Evolutionary conservation across 2,329 filamentous ascomycete genomes (phyloP).

Genomic region (Grosmannia serpens): DNA sequence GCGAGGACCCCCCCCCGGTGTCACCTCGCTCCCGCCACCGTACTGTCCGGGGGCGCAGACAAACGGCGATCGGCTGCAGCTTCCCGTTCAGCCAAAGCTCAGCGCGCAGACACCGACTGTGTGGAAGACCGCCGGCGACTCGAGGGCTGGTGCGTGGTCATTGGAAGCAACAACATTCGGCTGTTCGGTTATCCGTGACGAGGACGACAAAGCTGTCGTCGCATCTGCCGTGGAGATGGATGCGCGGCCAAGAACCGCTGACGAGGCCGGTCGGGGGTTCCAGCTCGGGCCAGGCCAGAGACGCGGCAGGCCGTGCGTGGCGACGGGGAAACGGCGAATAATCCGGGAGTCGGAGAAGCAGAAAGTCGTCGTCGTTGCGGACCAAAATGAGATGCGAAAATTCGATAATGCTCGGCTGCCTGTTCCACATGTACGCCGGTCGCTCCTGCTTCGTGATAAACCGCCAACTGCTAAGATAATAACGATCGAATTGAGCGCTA

Average conservation of each 20-base stretch:
- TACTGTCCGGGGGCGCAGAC: background rate
- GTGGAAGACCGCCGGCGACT: conserved; percentile 2
- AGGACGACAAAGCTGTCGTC: background rate
- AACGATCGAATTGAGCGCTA: background rate
- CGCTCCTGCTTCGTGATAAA: background rate
- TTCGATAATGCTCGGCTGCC: background rate
- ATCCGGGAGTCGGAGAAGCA: background rate
- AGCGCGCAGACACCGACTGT: background rate
- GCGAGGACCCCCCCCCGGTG: background rate
- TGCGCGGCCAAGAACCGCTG: background rate
- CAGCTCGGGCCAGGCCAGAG: background rate
- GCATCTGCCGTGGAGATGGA: background rate
- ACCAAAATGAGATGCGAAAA: background rate
- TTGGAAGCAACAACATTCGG: background rate
- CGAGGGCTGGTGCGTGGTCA: background rate
- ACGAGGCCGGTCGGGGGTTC: background rate
- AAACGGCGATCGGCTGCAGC: too few species aligned
- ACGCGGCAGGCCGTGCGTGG: background rate
- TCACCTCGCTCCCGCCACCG: background rate
- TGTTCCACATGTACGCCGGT: background rate
- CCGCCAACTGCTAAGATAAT: background rate
- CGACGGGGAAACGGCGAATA: background rate
- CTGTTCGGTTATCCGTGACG: background rate
- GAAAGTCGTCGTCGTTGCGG: background rate
- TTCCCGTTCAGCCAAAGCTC: background rate